Evolutionary conservation across 2,329 filamentous ascomycete genomes (phyloP).

Genomic region (Leptoxyphium fumago): DNA sequence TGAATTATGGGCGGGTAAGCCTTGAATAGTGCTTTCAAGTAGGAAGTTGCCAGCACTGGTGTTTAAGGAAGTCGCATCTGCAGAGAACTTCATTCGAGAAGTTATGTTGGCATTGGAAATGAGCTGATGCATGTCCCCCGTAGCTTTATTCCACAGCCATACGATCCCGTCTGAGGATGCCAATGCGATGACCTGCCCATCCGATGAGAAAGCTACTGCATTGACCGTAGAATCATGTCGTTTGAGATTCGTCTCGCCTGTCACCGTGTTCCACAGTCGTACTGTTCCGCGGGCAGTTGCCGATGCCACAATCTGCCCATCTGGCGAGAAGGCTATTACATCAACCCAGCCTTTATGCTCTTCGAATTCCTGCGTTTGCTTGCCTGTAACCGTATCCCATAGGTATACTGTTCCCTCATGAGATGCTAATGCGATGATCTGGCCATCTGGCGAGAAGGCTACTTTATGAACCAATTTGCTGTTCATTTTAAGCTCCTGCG

Average conservation of each 20-base stretch:
- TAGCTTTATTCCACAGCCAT: constrained; percentile 6
- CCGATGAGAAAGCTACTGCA: neutral
- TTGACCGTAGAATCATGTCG: neutral
- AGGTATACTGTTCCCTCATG: no score
- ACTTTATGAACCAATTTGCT: neutral
- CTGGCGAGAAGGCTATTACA: no score
- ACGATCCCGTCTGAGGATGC: constrained; percentile 3
- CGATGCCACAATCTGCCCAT: no score
- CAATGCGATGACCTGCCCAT: no score
- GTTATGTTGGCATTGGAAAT: neutral
- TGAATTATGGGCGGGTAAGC: neutral
- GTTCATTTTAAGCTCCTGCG: neutral
- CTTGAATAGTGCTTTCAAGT: neutral
- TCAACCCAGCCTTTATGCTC: no score
- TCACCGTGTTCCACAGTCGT: no score
- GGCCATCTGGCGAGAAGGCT: neutral
- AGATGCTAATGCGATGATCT: neutral
- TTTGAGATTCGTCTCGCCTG: neutral
- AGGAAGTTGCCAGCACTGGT: neutral
- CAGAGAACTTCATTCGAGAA: neutral
- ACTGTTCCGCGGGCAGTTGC: no score
- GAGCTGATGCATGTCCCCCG: constrained; percentile 2
- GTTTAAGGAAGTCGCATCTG: neutral
- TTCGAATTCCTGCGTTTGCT: no score
- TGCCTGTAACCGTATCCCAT: no score